Conservation (phyloP, 2,329 filamentous ascomycete species). For the Knufia petricola region DNA sequence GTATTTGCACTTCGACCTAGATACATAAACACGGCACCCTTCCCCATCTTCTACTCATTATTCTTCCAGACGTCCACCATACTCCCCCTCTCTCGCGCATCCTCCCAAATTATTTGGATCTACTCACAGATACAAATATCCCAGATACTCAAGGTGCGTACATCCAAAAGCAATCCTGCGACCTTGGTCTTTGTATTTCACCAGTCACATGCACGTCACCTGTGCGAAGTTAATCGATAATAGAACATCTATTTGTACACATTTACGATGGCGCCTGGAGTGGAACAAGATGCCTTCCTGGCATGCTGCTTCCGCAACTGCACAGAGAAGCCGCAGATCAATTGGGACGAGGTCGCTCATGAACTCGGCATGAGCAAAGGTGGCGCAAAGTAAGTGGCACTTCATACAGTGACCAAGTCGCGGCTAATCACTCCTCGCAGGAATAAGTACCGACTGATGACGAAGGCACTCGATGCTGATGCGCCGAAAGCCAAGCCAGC, state of each 20-base stretch:
- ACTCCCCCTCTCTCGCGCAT: too few relatives aligned
- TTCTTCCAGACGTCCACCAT: too few relatives aligned
- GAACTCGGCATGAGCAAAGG: slow-evolving; percentile 18
- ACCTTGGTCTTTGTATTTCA: too few relatives aligned
- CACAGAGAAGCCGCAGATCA: slow-evolving; percentile 16
- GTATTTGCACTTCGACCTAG: too few relatives aligned
- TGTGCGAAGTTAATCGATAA: too few relatives aligned
- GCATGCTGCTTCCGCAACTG: slow-evolving; percentile 18
- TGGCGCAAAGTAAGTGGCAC: slow-evolving; percentile 20
- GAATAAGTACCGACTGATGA: slow-evolving; percentile 21
- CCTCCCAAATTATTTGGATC: too few relatives aligned
- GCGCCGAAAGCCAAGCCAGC: neutral
- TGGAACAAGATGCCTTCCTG: slow-evolving; percentile 16
- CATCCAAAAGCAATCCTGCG: too few relatives aligned
- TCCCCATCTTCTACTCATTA: too few relatives aligned
- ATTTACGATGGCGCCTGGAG: neutral
- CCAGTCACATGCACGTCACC: too few relatives aligned
- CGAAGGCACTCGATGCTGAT: slow-evolving; percentile 14
- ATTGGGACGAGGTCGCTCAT: slow-evolving; percentile 15
- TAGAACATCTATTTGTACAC: neutral
- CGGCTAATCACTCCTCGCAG: slow-evolving; percentile 11
- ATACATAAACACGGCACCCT: too few relatives aligned
- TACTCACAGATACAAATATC: too few relatives aligned
- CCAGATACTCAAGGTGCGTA: neutral
- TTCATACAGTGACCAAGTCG: neutral